Evolutionary conservation across 2,329 filamentous ascomycete species (phyloP).

Genomic region (Cytospora schulzeri): DNA sequence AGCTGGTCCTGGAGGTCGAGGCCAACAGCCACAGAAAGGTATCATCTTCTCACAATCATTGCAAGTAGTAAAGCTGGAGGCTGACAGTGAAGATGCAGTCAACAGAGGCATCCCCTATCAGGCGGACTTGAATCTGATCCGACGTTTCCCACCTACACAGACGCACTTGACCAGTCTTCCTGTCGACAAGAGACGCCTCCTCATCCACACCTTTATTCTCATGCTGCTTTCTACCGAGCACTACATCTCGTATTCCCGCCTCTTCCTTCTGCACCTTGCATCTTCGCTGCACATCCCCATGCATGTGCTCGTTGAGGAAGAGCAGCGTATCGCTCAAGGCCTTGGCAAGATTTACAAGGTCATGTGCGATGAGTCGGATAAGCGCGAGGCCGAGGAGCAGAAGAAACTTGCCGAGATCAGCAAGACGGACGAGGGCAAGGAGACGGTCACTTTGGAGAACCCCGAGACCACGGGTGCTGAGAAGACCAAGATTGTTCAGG

Average conservation of each 20-base stretch:
- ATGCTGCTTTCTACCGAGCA: constrained; percentile 75
- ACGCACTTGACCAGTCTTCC: constrained; percentile 63
- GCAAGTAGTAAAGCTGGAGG: not conserved
- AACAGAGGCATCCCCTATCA: constrained; percentile 42
- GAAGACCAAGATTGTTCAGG: constrained; percentile 67
- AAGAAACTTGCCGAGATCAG: constrained; percentile 31
- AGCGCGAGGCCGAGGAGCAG: constrained; percentile 36
- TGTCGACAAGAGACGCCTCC: constrained; percentile 63
- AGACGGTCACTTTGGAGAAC: not conserved
- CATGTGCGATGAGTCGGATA: constrained; percentile 50
- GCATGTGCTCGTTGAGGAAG: constrained; percentile 67
- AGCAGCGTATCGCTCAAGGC: constrained; percentile 73
- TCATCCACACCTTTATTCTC: constrained; percentile 73
- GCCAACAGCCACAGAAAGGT: constrained; percentile 26
- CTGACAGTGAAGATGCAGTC: constrained; percentile 28
- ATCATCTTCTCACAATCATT: not conserved
- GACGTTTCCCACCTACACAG: constrained; percentile 59
- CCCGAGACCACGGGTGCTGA: constrained; percentile 57
- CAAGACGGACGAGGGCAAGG: constrained; percentile 9
- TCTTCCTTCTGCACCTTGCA: constrained; percentile 69
- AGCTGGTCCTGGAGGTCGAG: constrained; percentile 7
- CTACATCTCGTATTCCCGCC: constrained; percentile 73
- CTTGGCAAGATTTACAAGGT: constrained; percentile 72
- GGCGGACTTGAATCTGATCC: constrained; percentile 47
- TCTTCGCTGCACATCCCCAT: constrained; percentile 71